Base-by-base conservation (phyloP, 73 alveolate genomes). In the Effrenium voratum region DNA sequence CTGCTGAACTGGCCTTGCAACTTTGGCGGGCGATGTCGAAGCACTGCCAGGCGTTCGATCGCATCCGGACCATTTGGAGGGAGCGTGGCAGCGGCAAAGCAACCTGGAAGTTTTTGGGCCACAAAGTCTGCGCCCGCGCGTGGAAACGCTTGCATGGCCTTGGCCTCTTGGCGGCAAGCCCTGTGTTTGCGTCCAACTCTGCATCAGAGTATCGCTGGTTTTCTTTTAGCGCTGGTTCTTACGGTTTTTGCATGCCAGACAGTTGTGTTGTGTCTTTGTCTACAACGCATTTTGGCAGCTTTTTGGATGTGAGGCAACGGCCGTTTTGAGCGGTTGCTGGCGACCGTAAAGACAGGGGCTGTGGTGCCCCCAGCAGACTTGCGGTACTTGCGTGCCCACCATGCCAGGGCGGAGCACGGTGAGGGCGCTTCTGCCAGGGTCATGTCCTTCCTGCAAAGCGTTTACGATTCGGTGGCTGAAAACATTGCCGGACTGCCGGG, bases 401-500 rank as follows among this genome's bases (percentile, higher is more conserved):
- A 0, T 2, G 34, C 38, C 24, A 2, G 1, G 15, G 75, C 46
- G 5, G 44, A 5, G 28, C 22, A 76, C 36, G 60, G 55, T 3
- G 68, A 59, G 36, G 43, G 15, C n/a, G 84, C 44, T 0, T 46
- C 85, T 0, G 52, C 95, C 2, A 30, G 59, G 30, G 32, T 87
- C 13, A 19, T 87, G 50, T 52, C 95, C 26, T 87, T 63, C 47
- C 28, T 87, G 72, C 72, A 87, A 52, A 45, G 75, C 19, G 36
- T 87, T 5, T 87, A 63, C 38, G 10, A 87, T 30, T 43, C 72
- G 28, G 68, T 36, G 2, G 95, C 95, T 0, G 95, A 87, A 50
- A 83, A 87, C 95, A 0, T 59, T 87, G 50, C 95, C 95, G 28
- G 95, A 87, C 10, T 24, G 26, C 50, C 41, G 95, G 38, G 95